Conservation (phyloP, 441 rosid genomes). For the Gossypium trilobum region DNA sequence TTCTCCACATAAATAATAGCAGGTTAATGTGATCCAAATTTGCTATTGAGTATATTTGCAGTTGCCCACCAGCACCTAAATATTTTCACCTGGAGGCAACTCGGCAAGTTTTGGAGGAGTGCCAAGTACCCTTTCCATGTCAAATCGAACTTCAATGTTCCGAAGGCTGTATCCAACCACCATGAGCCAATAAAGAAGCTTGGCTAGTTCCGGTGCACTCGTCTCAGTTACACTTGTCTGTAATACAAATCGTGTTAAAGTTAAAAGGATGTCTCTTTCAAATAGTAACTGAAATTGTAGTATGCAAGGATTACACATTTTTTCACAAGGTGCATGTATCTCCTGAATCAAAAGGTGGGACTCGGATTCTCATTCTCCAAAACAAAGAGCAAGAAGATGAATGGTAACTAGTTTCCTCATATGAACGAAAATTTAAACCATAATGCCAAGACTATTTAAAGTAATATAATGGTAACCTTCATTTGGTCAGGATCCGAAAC, state of each 20-base stretch:
- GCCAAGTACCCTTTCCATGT: constrained; percentile 90
- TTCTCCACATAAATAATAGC: background rate
- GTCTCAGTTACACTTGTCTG: constrained; percentile 76
- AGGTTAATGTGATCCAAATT: constrained; percentile 8
- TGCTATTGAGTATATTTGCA: background rate
- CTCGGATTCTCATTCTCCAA: background rate
- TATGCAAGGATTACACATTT: background rate
- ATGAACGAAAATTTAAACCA: background rate
- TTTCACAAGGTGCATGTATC: background rate
- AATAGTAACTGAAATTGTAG: background rate
- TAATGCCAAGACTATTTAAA: background rate
- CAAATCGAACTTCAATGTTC: constrained; percentile 89
- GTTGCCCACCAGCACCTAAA: constrained; percentile 18
- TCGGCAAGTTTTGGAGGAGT: constrained; percentile 64
- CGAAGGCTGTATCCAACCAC: constrained; percentile 92
- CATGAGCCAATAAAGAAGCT: constrained; percentile 87
- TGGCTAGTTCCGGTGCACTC: constrained; percentile 73
- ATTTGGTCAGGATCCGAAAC: constrained; percentile 72
- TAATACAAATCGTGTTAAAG: constrained; percentile 6
- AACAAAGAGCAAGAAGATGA: background rate
- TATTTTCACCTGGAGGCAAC: constrained; percentile 78
- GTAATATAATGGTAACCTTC: constrained; percentile 48
- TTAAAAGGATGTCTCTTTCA: background rate
- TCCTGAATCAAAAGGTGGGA: background rate
- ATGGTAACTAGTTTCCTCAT: background rate